Evolutionary conservation across 1,139 yeast genomes (phyloP), one percentile per base, ranked within the genome.

Genomic region (Geotrichum cucujoidarum): DNA sequence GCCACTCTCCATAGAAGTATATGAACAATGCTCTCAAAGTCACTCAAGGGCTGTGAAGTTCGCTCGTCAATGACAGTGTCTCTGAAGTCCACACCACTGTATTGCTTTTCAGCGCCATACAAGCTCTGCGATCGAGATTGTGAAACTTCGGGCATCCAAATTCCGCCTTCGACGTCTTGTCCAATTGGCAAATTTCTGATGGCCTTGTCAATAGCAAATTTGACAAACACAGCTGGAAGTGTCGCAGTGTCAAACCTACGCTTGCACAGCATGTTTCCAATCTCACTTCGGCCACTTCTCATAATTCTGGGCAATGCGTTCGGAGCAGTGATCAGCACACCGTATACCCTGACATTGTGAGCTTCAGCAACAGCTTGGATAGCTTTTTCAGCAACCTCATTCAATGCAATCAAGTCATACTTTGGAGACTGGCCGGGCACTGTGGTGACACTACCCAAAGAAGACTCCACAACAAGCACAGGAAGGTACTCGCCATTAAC

Each of bases 191-290:
- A 69, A 65, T 81, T 76, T 53, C 83, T 74, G 17, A 87, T 72
- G 0, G 94, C 81, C 49, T 77, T 76, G 36, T 78, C 73, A 24
- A 84, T 77, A 50, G 83, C 83, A 61, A 90, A 92, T 60, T 87
- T 88, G 46, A 89, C 90, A 65, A 78, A 90, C 35, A 80, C 83
- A 0, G 95, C 84, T 27, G 79, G 76, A 31, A 92, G 69, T 10
- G 77, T 72, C 1, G 97, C 97, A 56, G 81, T 84, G 43, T 83
- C 73, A 60, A 89, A 89, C 55, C 79, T 76, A 58, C 86, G 80
- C 55, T 90, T 88, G 57, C 96, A 90, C 43, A 94, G 74, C 81
- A 90, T 87, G 57, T 90, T 92, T 1, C 98, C 97, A 56, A 92
- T 85, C 60, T 94, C 98, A 29, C 83, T 73, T 11, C 95, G 81